Base-by-base conservation (phyloP, 2,329 filamentous ascomycete species). In the Stemphylium vesicarium region DNA sequence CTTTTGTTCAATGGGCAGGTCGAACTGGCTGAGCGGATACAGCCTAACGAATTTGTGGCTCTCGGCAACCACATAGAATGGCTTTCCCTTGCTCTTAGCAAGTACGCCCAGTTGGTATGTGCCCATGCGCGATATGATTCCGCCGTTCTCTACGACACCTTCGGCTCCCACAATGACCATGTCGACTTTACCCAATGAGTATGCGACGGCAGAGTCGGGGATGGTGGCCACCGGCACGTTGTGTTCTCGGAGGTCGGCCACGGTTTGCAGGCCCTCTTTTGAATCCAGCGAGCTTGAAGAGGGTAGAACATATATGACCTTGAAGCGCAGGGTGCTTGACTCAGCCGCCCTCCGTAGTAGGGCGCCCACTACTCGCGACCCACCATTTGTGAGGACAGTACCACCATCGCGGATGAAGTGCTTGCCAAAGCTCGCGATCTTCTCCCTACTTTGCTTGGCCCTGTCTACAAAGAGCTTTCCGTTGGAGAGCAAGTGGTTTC, bases 1-100 rank as follows among this genome's bases (percentile, higher is more conserved):
- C 31, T 86, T 83, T 76, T 96, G 92, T 70, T 89, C 84, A 62
- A 96, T 87, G 0, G 90, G 90, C 54, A 96, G 79, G 70, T 95
- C 90, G 55, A 88, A 86, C 76, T 96, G 92, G 59, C 88, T 87
- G 18, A 95, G 79, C 1, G 94, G 91, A 68, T 93, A 95, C 50
- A 95, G 83, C 67, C 92, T 85, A 40, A 96, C 92, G 72, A 99
- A 97, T 79, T 99, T 99, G 81, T 99, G 95, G 68, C 91, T 96
- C 80, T 99, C 95, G 1, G 90, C 90, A 4, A 95, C 92, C 15
- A 96, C 92, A 70, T 96, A 96, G 65, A 98, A 91, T 0, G 90
- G 90, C 59, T 91, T 88, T 35, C 88, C 85, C 57, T 84, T 83
- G 12, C 84, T 84, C 67, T 88, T 88, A 4, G 93, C 92, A 47